Evolutionary conservation across 1,139 yeast genomes (phyloP), one percentile per base, ranked within the genome.

Genomic region (Lodderomyces metapsilosis): DNA sequence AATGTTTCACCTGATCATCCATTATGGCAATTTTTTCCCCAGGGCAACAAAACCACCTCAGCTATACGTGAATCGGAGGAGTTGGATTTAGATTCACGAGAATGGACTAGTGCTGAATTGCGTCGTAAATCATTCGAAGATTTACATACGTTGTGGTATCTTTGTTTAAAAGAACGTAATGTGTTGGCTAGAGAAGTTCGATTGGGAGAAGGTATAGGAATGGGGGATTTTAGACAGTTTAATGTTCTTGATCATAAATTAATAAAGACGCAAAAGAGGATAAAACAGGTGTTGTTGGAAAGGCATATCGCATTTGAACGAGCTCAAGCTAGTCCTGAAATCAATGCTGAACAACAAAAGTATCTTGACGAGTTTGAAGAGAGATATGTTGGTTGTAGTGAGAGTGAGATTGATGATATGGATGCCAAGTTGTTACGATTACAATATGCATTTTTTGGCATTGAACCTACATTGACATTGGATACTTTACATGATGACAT

Each of bases 41-140:
- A 83, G 37, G 76, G 74, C 3, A 64, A 48, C 48, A 53, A 62
- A 15, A 52, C 67, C 13, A 73, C 78, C 46, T 68, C 74, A 52
- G 80, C 82, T 50, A 66, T 84, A 48, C 76, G 97, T 52, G 63
- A 71, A 2, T 60, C 74, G 2, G 52, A 48, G 4, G 91, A 85
- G 17, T 57, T 88, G 33, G 74, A 75, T 44, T 62, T 69, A 23
- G 57, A 54, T 24, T 88, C 95, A 11, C 76, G 96, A 51, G 71
- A 94, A 9, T 94, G 98, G 99, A 68, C 84, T 7, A 76, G 88
- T 45, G 84, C 89, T 10, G 98, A 92, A 59, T 76, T 92, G 51
- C 82, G 99, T 62, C 77, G 94, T 48, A 94, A 92, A 62, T 80
- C 89, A 12, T 94, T 89, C 56, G 95, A 89, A 34, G 98, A 92